Evolutionary conservation across 345 rosid species (phyloP).

Genomic region (Bruguiera gymnorhiza): DNA sequence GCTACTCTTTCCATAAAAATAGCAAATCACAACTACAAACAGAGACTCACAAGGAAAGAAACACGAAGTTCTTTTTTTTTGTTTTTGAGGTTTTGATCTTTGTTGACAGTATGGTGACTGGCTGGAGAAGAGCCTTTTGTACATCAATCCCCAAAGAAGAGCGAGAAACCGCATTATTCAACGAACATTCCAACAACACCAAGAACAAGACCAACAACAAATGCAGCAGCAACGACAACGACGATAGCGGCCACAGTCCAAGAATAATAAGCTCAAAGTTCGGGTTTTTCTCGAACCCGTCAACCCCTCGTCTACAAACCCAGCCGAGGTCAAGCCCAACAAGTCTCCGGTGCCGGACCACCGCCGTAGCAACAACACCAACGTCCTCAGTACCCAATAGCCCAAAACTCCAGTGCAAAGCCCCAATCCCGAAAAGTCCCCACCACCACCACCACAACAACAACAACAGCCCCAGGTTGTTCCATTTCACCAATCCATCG

Average conservation of each 20-base stretch:
- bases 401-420: constrained; percentile 60
- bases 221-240: neutral
- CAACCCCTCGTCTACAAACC: constrained; percentile 65
- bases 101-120: constrained; percentile 56
- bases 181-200: constrained; percentile 11
- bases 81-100: neutral
- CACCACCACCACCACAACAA: constrained; percentile 30
- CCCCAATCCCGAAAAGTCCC: constrained; percentile 54
- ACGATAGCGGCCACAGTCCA: constrained; percentile 29
- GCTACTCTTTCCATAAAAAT: neutral
- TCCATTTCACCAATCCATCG: constrained; percentile 52
- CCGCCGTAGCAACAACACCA: constrained; percentile 25
- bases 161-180: constrained; percentile 26
- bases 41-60: neutral
- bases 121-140: constrained; percentile 82
- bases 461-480: constrained; percentile 39
- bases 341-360: constrained; percentile 60
- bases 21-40: neutral
- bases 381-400: constrained; percentile 52
- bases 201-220: neutral
- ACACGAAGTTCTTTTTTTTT: too few relatives aligned
- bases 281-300: constrained; percentile 74
- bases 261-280: constrained; percentile 56
- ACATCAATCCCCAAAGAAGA: constrained; percentile 63
- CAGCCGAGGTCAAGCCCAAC: constrained; percentile 42